Percentiles rank a stretch among this genome's conserved stretches.
phyloP scores from a whole-genome alignment of 2,329 filamentous ascomycete genomes.

The Torrubiella hemipterigena region DNA sequence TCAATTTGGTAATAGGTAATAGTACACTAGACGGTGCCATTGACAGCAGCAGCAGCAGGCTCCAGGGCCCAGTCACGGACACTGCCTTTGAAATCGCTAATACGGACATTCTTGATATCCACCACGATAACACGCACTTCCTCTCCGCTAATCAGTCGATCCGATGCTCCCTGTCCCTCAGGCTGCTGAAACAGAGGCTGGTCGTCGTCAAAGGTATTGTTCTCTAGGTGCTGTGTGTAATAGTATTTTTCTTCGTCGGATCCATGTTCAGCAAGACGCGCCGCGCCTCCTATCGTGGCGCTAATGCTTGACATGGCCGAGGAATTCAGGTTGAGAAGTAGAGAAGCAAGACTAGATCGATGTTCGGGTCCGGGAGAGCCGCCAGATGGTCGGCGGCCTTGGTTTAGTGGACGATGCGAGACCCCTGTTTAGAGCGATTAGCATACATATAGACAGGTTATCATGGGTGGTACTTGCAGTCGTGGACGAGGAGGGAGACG shows the following conservation, averaged over 20 bases:
- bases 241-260: conserved; percentile 79
- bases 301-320: conserved; percentile 79
- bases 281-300: conserved; percentile 86
- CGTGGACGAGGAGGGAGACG: conserved; percentile 90
- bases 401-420: conserved; percentile 76
- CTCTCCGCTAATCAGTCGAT: conserved; percentile 68
- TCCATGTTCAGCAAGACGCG: conserved; percentile 57
- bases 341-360: conserved; percentile 64
- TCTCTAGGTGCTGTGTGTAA: conserved; percentile 71
- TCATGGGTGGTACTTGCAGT: conserved; percentile 40
- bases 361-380: conserved; percentile 53
- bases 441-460: conserved; percentile 1
- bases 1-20: too few species aligned
- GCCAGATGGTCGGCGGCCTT: conserved; percentile 43
- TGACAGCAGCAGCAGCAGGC: conserved; percentile 22
- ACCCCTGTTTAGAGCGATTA: conserved; percentile 44
- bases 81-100: conserved; percentile 90
- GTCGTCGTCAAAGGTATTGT: conserved; percentile 73
- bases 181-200: conserved; percentile 17
- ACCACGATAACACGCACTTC: conserved; percentile 84
- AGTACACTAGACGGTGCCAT: too few species aligned
- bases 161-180: neutral
- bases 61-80: conserved; percentile 63
- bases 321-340: conserved; percentile 85
- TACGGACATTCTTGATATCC: conserved; percentile 70